Evolutionary conservation across 148 eudicot genomes (phyloP).

Genomic region (Rhododendron ferrugineum): DNA sequence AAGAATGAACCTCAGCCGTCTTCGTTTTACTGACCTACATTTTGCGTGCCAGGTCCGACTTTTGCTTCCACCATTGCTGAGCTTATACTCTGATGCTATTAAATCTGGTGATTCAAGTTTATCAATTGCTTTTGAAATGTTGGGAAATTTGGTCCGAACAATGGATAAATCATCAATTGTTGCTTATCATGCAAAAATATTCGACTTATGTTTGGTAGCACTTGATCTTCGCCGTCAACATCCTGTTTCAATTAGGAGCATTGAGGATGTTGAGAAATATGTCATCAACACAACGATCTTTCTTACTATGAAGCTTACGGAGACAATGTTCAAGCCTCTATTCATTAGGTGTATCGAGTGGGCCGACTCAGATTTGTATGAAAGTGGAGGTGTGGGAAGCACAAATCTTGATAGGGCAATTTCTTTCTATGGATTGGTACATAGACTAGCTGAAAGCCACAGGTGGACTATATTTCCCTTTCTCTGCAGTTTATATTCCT

Average conservation of each 20-base stretch:
- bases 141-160: constrained; percentile 44
- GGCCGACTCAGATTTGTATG: constrained; percentile 52
- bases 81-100: constrained; percentile 61
- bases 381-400: constrained; percentile 23
- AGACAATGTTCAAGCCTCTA: constrained; percentile 90
- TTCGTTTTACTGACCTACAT: constrained; percentile 3
- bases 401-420: constrained; percentile 51
- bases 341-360: constrained; percentile 80
- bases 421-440: constrained; percentile 69
- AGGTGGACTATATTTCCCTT: constrained; percentile 42
- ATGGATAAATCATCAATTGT: constrained; percentile 73
- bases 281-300: constrained; percentile 54
- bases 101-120: constrained; percentile 61
- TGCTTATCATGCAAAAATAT: constrained; percentile 55
- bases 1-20: neutral
- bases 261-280: constrained; percentile 59
- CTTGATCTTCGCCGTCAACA: constrained; percentile 84
- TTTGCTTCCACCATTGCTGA: constrained; percentile 59
- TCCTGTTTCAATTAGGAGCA: constrained; percentile 41
- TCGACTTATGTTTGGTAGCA: constrained; percentile 68
- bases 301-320: constrained; percentile 89
- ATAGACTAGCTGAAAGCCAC: constrained; percentile 76
- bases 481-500: neutral
- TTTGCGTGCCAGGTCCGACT: constrained; percentile 54
- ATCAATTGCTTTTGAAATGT: constrained; percentile 60